Conservation (phyloP, 2,329 filamentous ascomycete species). For the Neonectria faginata region DNA sequence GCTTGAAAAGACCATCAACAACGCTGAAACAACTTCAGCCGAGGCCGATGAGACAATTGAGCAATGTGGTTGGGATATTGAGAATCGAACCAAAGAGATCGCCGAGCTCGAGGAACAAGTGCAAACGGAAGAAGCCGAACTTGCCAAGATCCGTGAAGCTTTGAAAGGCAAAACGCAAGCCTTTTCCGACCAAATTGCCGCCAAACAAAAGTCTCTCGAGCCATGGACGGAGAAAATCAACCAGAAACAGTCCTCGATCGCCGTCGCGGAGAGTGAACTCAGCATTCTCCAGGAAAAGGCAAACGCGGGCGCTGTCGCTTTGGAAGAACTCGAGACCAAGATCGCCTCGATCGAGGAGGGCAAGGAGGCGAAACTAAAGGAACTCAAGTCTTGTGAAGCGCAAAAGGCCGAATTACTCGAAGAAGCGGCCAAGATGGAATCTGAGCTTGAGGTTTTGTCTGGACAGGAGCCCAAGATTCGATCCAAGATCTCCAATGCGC, state of each 20-base stretch:
- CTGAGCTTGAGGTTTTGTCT: slow-evolving; percentile 77
- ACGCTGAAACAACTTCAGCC: slow-evolving; percentile 77
- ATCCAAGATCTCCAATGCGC: slow-evolving; percentile 85
- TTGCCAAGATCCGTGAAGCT: slow-evolving; percentile 83
- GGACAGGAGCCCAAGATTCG: slow-evolving; percentile 85
- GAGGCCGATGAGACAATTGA: slow-evolving; percentile 84
- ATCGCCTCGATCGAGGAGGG: slow-evolving; percentile 78
- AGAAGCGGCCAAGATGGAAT: slow-evolving; percentile 77
- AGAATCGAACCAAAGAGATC: slow-evolving; percentile 80
- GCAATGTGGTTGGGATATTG: slow-evolving; percentile 82
- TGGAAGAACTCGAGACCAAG: slow-evolving; percentile 86
- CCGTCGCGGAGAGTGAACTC: slow-evolving; percentile 93
- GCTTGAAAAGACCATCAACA: slow-evolving; percentile 86
- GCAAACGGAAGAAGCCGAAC: slow-evolving; percentile 82
- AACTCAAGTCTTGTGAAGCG: slow-evolving; percentile 80
- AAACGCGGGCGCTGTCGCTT: slow-evolving; percentile 84
- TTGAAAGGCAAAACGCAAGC: slow-evolving; percentile 96
- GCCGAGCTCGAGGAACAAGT: slow-evolving; percentile 80
- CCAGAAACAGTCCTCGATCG: slow-evolving; percentile 92
- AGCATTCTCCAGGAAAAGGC: slow-evolving; percentile 91
- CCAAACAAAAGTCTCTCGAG: slow-evolving; percentile 92
- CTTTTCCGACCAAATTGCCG: slow-evolving; percentile 91
- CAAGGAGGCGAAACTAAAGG: slow-evolving; percentile 75
- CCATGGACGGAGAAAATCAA: slow-evolving; percentile 98
- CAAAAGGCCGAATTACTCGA: slow-evolving; percentile 80